Evolutionary conservation across 2,329 filamentous ascomycete genomes (phyloP), one percentile per base, ranked within the genome.

Genomic region (Aschersonia sp.): DNA sequence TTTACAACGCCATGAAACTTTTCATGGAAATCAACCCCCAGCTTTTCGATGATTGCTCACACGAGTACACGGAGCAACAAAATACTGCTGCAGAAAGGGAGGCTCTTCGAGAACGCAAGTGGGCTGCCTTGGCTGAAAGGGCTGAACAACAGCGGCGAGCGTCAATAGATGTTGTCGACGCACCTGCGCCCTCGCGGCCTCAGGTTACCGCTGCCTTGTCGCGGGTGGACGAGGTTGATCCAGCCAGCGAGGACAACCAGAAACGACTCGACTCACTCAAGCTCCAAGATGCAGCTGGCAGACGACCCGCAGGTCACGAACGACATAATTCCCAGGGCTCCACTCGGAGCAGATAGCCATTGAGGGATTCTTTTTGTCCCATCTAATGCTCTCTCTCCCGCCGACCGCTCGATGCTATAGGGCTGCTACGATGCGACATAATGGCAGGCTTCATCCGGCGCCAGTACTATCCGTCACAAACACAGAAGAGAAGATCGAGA

Each of bases 11-110:
- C 49, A 97, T 98, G 92, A 98, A 98, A 65, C 78, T 98, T 40
- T 98, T 98, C 67, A 98, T 98, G 92, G 92, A 98, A 65, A 96
- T 98, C 60, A 97, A 97, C 64, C 92, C 92, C 7, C 89, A 96
- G 64, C 78, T 98, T 29, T 98, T 98, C 59, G 92, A 98, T 58
- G 92, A 98, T 62, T 98, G 92, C 68, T 96, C 92, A 38, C 91
- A 96, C 61, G 89, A 97, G 54, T 98, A 98, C 67, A 94, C 89
- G 4, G 91, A 97, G 65, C 84, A 92, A 59, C 91, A 97, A 67
- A 94, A 94, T 66, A 92, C 80, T 53, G 88, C 89, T 3, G 82
- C 85, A n/a, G 79, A 87, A 51, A 81, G 89, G 48, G 84, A 96
- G 65, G 81, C 84, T 54, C 74, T 81, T 53, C 81, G 92, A 54